Evolutionary conservation across 2,329 filamentous ascomycete genomes (phyloP).

Genomic region (Falciphora oryzae): DNA sequence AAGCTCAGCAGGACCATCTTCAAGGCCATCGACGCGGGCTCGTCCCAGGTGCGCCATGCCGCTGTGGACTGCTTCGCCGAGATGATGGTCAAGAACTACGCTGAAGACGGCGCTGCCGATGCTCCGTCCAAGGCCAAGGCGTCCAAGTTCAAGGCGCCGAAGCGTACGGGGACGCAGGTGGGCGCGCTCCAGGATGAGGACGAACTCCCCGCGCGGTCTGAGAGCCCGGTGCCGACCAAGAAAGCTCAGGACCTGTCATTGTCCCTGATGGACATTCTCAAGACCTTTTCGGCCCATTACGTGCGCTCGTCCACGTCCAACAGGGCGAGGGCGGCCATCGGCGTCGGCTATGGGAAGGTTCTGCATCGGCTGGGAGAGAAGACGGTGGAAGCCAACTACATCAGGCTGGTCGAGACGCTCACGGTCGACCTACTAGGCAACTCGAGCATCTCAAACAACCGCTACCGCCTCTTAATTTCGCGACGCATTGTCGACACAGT

Average conservation of each 20-base stretch:
- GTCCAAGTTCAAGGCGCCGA: conserved; percentile 52
- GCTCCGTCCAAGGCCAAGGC: conserved; percentile 60
- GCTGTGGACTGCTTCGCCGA: conserved; percentile 81
- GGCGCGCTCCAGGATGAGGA: conserved; percentile 67
- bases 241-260: conserved; percentile 69
- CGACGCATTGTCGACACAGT: conserved; percentile 79
- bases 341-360: conserved; percentile 79
- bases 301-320: conserved; percentile 73
- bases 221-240: conserved; percentile 65
- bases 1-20: conserved; percentile 75
- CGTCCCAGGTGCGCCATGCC: conserved; percentile 71
- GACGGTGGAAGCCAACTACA: conserved; percentile 77
- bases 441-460: conserved; percentile 69
- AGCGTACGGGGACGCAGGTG: conserved; percentile 54
- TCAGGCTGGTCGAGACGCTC: conserved; percentile 73
- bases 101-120: conserved; percentile 41
- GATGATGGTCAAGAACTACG: conserved; percentile 75
- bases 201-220: conserved; percentile 58
- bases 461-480: conserved; percentile 80
- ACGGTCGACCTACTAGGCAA: conserved; percentile 75
- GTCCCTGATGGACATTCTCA: conserved; percentile 71
- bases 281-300: conserved; percentile 75
- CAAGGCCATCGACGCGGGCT: conserved; percentile 78
- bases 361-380: conserved; percentile 74
- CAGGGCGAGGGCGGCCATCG: conserved; percentile 73